Percentiles rank a stretch among this genome's conserved stretches.
phyloP scores from a whole-genome alignment of 2,329 filamentous ascomycete species.

The Exserohilum rostratum region DNA sequence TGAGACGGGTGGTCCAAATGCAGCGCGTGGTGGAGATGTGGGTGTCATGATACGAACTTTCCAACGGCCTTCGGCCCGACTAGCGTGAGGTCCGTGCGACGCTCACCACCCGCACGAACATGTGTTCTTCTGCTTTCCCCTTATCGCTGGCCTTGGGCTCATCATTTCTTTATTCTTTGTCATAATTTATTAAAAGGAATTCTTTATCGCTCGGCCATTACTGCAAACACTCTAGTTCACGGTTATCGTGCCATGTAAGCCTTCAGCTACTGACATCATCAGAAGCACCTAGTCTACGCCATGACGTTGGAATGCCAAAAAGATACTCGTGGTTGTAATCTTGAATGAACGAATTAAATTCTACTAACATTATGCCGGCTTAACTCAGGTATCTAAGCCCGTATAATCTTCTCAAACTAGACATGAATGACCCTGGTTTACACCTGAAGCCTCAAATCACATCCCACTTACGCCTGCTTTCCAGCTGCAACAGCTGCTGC shows the following conservation, averaged over 20 bases:
- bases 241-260: too few relatives aligned
- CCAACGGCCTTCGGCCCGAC: conserved; percentile 14
- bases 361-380: too few relatives aligned
- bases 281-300: not conserved
- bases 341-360: not conserved
- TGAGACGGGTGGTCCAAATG: conserved; percentile 5
- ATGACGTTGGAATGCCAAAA: not conserved
- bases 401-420: not conserved
- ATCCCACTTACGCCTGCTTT: conserved; percentile 14
- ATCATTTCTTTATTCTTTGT: not conserved
- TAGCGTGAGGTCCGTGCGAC: conserved; percentile 9
- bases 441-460: not conserved
- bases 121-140: not conserved
- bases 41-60: conserved; percentile 14
- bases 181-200: not conserved
- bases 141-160: too few relatives aligned
- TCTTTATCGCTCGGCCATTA: too few relatives aligned
- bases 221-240: too few relatives aligned
- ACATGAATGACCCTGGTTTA: not conserved
- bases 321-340: not conserved
- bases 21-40: conserved; percentile 6
- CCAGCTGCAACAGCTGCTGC: not conserved
- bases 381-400: too few relatives aligned
- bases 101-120: not conserved
- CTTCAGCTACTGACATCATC: not conserved